Base-by-base conservation (phyloP, 2,329 filamentous ascomycete genomes). In the Fusarium tupiense region DNA sequence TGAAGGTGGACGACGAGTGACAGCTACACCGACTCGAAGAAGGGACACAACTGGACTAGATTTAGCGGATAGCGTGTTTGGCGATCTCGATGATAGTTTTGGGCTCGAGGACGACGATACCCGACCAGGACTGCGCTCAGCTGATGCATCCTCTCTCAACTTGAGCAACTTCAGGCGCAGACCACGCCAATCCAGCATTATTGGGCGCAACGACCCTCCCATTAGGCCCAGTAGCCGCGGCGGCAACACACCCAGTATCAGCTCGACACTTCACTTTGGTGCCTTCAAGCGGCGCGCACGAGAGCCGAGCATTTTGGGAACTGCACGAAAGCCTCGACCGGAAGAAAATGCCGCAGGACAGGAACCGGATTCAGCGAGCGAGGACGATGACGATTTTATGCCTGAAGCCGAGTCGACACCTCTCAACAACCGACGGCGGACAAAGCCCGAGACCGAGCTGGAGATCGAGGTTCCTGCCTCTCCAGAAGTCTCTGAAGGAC, bases 361-460 rank as follows among this genome's bases (percentile, higher is more conserved):
- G 74, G 79, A 78, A 66, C 80, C 78, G 35, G 83, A 82, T 38
- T 76, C 74, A 38, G 82, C 84, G 17, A 84, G 88, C 29, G 86
- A 88, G 59, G 74, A 85, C n/a, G 86, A 88, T 57, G 74, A 84
- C 72, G 82, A 86, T 75, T 74, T 92, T 90, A 77, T 87, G 85
- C 59, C 91, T 87, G 91, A 93, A 64, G 91, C 90, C 35, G 91
- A 93, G 82, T 92, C 91, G 22, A 94, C 92, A 12, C 91, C 92
- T 8, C 77, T 92, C 33, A 88, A 90, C 66, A 79, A 76, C 37
- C 72, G 80, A 56, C 82, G 87, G 26, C 83, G 84, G 41, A 87
- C 84, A 54, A 80, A 81, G 33, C 59, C 66, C 2, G 53, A 73
- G 33, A 59, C 62, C 14, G 68, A 73, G n/a, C 50, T 63, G 24